Base-by-base conservation (phyloP, 176 grass and related monocot genomes). In the Triticum urartu region DNA sequence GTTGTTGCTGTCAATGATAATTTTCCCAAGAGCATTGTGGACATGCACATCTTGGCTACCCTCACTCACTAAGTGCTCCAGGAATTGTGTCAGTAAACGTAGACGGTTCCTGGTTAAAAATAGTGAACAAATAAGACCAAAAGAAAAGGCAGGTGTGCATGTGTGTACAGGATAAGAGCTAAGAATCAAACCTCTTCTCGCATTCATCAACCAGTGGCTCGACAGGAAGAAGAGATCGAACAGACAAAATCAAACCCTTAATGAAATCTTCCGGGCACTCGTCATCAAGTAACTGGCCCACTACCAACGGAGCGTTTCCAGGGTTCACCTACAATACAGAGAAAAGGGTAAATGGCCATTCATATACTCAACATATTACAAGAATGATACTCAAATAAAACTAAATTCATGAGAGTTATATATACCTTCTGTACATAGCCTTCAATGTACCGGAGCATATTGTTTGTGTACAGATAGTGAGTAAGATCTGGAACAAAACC, bases 211-310 rank as follows among this genome's bases (percentile, higher is more conserved):
- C 96, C 14, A 98, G 86, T 52, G 93, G 96, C 90, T 98, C 96
- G 43, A 98, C 96, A 36, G 93, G 93, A 77, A 98, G 93, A 36
- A 95, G 93, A 75, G 96, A 95, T 21, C 93, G 96, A 30, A 98
- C 96, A 84, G 93, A 98, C 39, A 98, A 92, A 87, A 98, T 98
- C 79, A 98, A 89, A 48, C 96, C 96, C 85, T 98, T 98, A 11
- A 98, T 98, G 25, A 98, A 98, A 92, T 98, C 96, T 92, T 98
- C 96, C 25, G 96, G 96, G 82, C 96, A 98, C 14, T 98, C 96
- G 68, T 95, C 96, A 88, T 98, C 96, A 20, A 95, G 84, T 8
- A 98, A 86, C 81, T 98, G 93, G 5, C 96, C 96, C 12, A 98
- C 91, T 48, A 95, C 96, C 82, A 95, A 89, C 1, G 96, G 93